Percentiles rank a stretch among this genome's conserved stretches.
These are phyloP conservation scores for Fusarium lateritium DNA, from an alignment of 2,329 filamentous ascomycete species.

Conservation along the genomic window DNA sequence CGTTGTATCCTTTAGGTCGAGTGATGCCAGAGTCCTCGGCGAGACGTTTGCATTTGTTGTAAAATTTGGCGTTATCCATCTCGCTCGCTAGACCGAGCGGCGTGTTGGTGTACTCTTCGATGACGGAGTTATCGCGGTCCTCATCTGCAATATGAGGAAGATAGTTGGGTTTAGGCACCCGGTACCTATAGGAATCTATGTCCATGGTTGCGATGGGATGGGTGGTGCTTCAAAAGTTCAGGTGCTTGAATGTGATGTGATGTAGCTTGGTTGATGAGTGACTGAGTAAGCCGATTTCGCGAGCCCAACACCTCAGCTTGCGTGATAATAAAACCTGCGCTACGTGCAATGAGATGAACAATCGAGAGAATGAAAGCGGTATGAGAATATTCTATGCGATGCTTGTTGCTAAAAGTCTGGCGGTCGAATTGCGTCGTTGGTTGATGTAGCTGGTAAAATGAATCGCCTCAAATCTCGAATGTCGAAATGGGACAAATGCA, in stretches of 20 bases:
- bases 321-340: slow-evolving; percentile 3
- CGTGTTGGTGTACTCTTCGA: slow-evolving; percentile 64
- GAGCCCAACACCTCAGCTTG: not conserved
- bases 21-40: slow-evolving; percentile 78
- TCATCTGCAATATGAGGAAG: slow-evolving; percentile 68
- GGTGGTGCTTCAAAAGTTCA: slow-evolving; percentile 5
- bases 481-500: slow-evolving; percentile 42
- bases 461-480: slow-evolving; percentile 28
- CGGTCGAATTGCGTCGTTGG: slow-evolving; percentile 12
- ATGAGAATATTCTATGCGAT: not conserved
- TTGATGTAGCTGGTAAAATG: slow-evolving; percentile 41
- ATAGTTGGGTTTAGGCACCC: slow-evolving; percentile 72
- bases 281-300: slow-evolving; percentile 26
- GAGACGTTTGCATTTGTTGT: slow-evolving; percentile 69
- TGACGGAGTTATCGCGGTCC: slow-evolving; percentile 66
- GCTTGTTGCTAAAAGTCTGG: not conserved
- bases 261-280: slow-evolving; percentile 19
- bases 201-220: slow-evolving; percentile 50
- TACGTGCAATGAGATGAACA: not conserved
- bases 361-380: not conserved
- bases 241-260: slow-evolving; percentile 9
- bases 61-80: slow-evolving; percentile 69
- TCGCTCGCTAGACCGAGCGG: slow-evolving; percentile 67
- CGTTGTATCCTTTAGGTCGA: slow-evolving; percentile 86
- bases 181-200: slow-evolving; percentile 65